phyloP scores from a whole-genome alignment of 78 protist genomes.

The Guillardia theta region DNA sequence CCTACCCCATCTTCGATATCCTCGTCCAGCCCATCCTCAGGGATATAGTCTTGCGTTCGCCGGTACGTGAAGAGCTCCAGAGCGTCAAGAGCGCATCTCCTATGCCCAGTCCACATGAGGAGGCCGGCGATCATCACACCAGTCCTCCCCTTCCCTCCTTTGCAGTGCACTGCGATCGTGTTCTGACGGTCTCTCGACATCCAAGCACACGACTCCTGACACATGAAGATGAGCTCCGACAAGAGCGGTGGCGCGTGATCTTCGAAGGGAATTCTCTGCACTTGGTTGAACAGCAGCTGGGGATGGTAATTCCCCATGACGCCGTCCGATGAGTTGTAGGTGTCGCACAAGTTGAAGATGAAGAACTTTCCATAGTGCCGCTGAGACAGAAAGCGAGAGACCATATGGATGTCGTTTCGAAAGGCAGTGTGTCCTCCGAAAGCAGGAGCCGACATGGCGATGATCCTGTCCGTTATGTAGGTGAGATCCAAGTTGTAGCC shows the following conservation, averaged over 20 bases:
- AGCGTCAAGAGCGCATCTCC: not conserved
- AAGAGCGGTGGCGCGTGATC: not conserved
- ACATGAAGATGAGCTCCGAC: not conserved
- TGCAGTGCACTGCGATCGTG: conserved; percentile 86
- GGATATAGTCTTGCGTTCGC: not conserved
- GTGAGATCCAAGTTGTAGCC: not conserved
- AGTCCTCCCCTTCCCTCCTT: conserved; percentile 84
- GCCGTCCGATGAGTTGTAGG: not conserved
- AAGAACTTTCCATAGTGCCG: not conserved
- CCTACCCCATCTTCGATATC: not conserved
- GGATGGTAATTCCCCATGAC: not conserved
- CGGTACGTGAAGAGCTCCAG: conserved; percentile 7
- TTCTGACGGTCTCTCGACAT: not conserved
- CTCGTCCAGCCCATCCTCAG: not conserved
- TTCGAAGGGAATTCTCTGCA: not conserved
- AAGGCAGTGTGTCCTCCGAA: not conserved
- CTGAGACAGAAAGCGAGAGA: not conserved
- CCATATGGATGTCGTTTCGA: not conserved
- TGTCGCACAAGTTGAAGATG: not conserved
- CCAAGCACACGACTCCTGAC: not conserved
- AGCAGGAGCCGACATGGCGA: conserved; percentile 8
- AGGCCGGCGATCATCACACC: conserved; percentile 36
- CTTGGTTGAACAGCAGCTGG: not conserved
- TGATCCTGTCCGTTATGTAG: not conserved
- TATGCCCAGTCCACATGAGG: not conserved